Evolutionary conservation across 176 grass and related monocot species (phyloP).

Genomic region (Pontederia crassipes): DNA sequence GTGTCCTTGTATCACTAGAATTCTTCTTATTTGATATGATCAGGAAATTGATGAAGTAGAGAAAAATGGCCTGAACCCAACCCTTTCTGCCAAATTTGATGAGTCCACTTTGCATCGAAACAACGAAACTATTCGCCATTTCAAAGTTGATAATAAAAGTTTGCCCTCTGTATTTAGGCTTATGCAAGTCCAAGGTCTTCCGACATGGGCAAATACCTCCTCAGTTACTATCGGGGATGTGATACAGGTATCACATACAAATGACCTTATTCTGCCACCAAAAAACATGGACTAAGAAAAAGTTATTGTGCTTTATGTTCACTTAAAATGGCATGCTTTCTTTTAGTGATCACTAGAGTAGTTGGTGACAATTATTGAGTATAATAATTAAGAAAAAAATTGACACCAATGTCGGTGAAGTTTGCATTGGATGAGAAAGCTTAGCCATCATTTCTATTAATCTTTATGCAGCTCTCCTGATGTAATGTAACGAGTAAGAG

Average conservation of each 20-base stretch:
- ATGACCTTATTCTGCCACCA: background rate
- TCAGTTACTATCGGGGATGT: slow-evolving; percentile 72
- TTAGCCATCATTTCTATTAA: too few relatives aligned
- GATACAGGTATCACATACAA: slow-evolving; percentile 47
- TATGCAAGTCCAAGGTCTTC: slow-evolving; percentile 74
- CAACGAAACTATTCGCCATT: slow-evolving; percentile 22
- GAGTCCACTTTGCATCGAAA: slow-evolving; percentile 30
- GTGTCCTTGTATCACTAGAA: too few relatives aligned
- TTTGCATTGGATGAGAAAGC: too few relatives aligned
- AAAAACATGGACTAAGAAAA: background rate
- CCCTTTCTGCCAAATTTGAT: background rate
- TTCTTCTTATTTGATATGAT: too few relatives aligned
- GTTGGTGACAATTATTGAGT: too few relatives aligned
- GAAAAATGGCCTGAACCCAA: background rate
- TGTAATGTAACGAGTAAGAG: too few relatives aligned
- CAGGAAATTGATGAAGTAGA: too few relatives aligned
- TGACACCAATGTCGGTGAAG: too few relatives aligned
- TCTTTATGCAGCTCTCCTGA: too few relatives aligned
- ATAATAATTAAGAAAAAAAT: too few relatives aligned
- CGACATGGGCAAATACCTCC: slow-evolving; percentile 59
- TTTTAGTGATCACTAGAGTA: too few relatives aligned
- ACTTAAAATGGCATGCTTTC: too few relatives aligned
- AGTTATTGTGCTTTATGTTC: background rate
- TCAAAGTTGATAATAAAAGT: slow-evolving; percentile 28
- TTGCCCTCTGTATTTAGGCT: slow-evolving; percentile 50